phyloP scores from a whole-genome alignment of 1,284 basidiomycete genomes.

The Apiotrichum siamense region DNA sequence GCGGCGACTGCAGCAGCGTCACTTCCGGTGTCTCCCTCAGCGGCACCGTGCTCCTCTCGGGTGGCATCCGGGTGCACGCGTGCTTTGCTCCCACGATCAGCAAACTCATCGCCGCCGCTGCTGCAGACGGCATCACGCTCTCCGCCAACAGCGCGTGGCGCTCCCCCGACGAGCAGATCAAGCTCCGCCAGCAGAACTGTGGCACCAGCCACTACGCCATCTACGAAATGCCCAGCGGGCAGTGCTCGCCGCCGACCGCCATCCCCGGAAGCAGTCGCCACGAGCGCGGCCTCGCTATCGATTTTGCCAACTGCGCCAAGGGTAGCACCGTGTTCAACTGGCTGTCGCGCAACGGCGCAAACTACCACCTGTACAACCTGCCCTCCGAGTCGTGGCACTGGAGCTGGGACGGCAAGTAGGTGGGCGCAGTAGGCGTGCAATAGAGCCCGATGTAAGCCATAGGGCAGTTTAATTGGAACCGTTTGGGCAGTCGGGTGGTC shows the following conservation, averaged over 20 bases:
- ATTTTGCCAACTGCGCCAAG: neutral
- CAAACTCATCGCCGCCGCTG: slow-evolving; percentile 1
- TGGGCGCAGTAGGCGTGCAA: too few species aligned
- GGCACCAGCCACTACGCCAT: neutral
- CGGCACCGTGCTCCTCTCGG: neutral
- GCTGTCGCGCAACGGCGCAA: neutral
- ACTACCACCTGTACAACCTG: slow-evolving; percentile 2
- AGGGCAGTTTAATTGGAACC: too few species aligned
- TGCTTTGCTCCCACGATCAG: neutral
- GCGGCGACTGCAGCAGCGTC: neutral
- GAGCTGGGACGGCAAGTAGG: slow-evolving; percentile 10
- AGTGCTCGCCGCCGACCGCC: slow-evolving; percentile 1
- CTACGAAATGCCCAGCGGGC: slow-evolving; percentile 1
- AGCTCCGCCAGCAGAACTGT: slow-evolving; percentile 4
- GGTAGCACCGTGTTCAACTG: neutral
- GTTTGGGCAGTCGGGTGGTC: too few species aligned
- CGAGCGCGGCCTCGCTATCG: slow-evolving; percentile 10
- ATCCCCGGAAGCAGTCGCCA: slow-evolving; percentile 1
- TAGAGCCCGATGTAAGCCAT: too few species aligned
- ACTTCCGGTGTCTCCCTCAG: slow-evolving; percentile 2
- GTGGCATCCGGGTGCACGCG: slow-evolving; percentile 6
- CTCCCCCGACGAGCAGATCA: neutral
- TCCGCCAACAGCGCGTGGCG: slow-evolving; percentile 2
- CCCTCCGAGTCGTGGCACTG: slow-evolving; percentile 7
- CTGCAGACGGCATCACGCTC: neutral